Conservation (phyloP, 176 grass and related monocot genomes). For the Cocos nucifera region DNA sequence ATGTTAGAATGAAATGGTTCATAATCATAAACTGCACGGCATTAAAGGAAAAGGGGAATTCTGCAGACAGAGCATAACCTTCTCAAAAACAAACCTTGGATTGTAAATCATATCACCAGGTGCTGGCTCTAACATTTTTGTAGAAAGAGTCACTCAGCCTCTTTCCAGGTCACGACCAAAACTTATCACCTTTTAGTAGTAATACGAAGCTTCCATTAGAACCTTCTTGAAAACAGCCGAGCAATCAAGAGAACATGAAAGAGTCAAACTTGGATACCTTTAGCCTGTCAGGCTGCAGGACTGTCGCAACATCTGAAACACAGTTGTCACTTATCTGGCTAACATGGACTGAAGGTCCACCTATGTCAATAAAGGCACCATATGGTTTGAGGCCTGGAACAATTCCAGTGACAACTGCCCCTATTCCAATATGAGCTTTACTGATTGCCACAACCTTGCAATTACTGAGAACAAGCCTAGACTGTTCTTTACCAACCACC, state of each 20-base stretch:
- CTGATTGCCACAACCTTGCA: constrained; percentile 89
- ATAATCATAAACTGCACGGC: too few relatives aligned
- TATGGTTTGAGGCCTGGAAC: constrained; percentile 96
- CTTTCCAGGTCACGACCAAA: too few relatives aligned
- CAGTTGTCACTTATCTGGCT: constrained; percentile 94
- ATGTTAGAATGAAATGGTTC: too few relatives aligned
- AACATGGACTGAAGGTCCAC: constrained; percentile 78
- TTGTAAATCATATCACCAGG: too few relatives aligned
- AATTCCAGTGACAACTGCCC: constrained; percentile 74
- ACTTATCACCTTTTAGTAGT: constrained; percentile 24
- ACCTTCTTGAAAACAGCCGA: constrained; percentile 7
- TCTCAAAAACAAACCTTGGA: too few relatives aligned
- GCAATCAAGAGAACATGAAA: background rate
- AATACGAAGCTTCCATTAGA: background rate
- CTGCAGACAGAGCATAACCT: too few relatives aligned
- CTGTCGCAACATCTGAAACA: constrained; percentile 79
- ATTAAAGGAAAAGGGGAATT: too few relatives aligned
- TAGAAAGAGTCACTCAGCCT: too few relatives aligned
- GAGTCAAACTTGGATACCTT: constrained; percentile 50
- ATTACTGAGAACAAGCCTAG: constrained; percentile 88
- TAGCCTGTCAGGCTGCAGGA: constrained; percentile 76
- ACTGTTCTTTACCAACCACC: constrained; percentile 80
- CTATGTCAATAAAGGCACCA: constrained; percentile 82
- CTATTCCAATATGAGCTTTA: constrained; percentile 87
- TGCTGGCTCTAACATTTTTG: too few relatives aligned